Evolutionary conservation across 805 yeast species (phyloP), one percentile per base, ranked within the genome.

Genomic region (Spathaspora boniae): DNA sequence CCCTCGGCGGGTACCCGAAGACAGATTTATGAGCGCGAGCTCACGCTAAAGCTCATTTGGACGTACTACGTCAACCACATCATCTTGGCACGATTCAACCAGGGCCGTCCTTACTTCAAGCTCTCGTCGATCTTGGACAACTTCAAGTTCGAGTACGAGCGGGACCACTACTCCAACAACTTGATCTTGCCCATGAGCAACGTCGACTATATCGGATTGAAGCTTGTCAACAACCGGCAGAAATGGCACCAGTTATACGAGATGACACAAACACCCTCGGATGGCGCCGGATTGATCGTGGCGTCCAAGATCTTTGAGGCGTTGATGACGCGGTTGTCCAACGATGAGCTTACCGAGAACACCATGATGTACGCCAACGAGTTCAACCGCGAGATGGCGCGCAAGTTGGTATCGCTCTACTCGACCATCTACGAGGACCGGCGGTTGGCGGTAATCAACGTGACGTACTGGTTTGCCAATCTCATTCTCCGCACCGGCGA

Each of bases 21-120:
- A 26, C 58, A 58, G 35, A 29, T 36, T 11, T 54, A 42, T 25
- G 60, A 58, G 33, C 37, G 42, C 7, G 59, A 56, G 28, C 24
- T 51, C 8, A 30, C 44, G 7, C 36, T 53, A 7, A 47, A 56
- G 16, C 29, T 52, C 16, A 38, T 56, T 5, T 58, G 64, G 64
- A 44, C 38, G 18, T 49, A 44, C 26, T 54, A 49, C 45, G 34
- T 46, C 9, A 33, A 38, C 22, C 34, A 46, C 20, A 17, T 43
- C 1, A 29, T 52, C 5, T 21, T 45, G 4, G 36, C 48, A 15
- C 44, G 59, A 9, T 36, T 44, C 15, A 33, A 34, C 7, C 38
- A 36, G 21, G 60, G 62, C 2, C 38, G 29, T 24, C 60, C 60
- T 0, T 54, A 43, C 25, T 21, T 34, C 14, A 41, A 27, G 26